Conservation (phyloP, 495 filamentous ascomycete genomes). For the Neurospora sp. region DNA sequence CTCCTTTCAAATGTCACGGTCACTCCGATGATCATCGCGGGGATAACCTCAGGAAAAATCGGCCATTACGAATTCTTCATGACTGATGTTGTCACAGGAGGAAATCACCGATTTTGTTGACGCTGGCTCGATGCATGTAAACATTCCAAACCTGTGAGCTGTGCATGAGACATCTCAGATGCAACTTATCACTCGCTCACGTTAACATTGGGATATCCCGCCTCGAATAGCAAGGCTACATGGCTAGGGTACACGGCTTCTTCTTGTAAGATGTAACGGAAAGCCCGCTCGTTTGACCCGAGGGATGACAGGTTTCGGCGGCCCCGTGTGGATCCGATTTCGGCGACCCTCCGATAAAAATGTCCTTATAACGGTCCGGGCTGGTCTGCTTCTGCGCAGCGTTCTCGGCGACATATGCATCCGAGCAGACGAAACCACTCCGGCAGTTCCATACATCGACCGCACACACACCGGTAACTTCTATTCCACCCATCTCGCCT, state of each 20-base stretch:
- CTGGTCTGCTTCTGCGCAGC: not conserved
- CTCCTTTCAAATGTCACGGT: not conserved
- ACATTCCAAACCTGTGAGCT: not conserved
- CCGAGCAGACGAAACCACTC: not conserved
- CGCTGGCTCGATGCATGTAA: not conserved
- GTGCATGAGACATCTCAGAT: not conserved
- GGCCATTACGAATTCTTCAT: not conserved
- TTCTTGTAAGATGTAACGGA: not conserved
- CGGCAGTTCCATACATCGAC: not conserved
- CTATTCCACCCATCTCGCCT: not conserved
- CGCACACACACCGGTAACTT: not conserved
- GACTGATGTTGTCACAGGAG: not conserved
- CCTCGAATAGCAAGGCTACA: not conserved
- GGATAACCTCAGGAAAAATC: not conserved
- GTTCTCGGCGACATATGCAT: not conserved
- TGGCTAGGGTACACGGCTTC: not conserved
- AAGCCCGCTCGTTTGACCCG: not conserved
- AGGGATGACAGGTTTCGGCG: not conserved
- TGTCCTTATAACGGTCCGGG: not conserved
- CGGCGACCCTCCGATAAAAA: not conserved
- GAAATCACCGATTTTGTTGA: not conserved
- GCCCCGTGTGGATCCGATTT: not conserved
- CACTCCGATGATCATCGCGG: not conserved
- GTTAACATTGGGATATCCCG: not conserved
- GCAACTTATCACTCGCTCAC: not conserved